These are phyloP conservation scores for Nyssa sinensis DNA, from an alignment of 148 eudicot species.

Conservation along the genomic window DNA sequence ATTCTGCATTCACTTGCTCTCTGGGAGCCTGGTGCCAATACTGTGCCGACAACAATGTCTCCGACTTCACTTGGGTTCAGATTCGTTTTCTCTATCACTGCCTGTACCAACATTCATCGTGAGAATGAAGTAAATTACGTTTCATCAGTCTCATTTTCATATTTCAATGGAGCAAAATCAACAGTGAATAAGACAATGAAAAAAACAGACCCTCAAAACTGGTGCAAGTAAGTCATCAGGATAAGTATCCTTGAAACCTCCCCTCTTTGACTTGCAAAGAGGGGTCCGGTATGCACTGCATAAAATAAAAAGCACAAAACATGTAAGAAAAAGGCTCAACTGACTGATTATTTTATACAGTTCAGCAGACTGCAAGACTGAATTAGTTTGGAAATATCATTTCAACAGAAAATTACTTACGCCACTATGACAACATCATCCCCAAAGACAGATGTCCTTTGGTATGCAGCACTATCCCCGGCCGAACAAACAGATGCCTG, in stretches of 20 bases:
- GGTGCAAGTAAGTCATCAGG: conserved; percentile 95
- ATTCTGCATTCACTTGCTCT: conserved; percentile 93
- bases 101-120: conserved; percentile 38
- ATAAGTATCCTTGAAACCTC: conserved; percentile 87
- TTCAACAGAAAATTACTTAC: conserved; percentile 46
- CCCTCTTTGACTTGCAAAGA: conserved; percentile 86
- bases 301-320: conserved; percentile 2
- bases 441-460: conserved; percentile 65
- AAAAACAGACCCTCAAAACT: conserved; percentile 57
- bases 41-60: conserved; percentile 93
- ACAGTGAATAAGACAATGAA: background rate
- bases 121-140: background rate
- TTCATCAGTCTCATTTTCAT: background rate
- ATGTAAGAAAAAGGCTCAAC: conserved; percentile 2
- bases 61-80: conserved; percentile 92
- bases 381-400: background rate
- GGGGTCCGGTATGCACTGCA: conserved; percentile 81
- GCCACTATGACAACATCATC: conserved; percentile 97
- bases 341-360: background rate
- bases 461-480: conserved; percentile 78
- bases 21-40: conserved; percentile 88
- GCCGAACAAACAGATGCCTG: conserved; percentile 80
- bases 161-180: background rate
- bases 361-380: background rate
- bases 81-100: conserved; percentile 88